Percentiles rank a stretch among this genome's conserved stretches.
Conservation (phyloP, 805 yeast genomes). For the Yarrowia sp. region DNA sequence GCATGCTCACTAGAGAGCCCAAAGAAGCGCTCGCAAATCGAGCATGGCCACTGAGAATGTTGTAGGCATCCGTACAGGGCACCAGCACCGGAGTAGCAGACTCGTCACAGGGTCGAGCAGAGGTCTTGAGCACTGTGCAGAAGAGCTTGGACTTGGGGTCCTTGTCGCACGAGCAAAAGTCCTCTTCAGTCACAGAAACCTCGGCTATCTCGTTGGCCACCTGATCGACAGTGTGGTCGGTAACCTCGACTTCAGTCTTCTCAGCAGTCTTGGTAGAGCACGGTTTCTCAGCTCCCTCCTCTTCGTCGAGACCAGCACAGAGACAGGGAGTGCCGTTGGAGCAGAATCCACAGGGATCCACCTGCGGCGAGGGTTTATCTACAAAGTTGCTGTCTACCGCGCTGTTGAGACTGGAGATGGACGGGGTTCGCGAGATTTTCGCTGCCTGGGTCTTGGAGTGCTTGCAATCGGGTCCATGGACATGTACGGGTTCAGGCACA, state of each 20-base stretch:
- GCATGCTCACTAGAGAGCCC: constrained; percentile 15
- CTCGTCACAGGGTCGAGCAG: constrained; percentile 41
- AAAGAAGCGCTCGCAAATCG: constrained; percentile 3
- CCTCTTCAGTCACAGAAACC: constrained; percentile 19
- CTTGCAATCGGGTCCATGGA: constrained; percentile 31
- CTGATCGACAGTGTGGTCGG: constrained; percentile 9
- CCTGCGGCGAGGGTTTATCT: constrained; percentile 23
- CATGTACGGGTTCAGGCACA: constrained; percentile 17
- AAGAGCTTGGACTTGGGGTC: constrained; percentile 86
- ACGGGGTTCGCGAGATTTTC: constrained; percentile 18
- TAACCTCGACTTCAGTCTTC: constrained; percentile 1
- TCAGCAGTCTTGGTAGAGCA: not conserved
- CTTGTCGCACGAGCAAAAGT: constrained; percentile 42
- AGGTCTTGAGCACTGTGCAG: constrained; percentile 58
- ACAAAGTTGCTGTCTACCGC: constrained; percentile 30
- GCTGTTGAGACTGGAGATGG: constrained; percentile 17
- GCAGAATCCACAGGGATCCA: constrained; percentile 88
- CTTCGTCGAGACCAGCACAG: constrained; percentile 60
- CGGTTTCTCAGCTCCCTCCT: not conserved
- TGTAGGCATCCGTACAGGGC: constrained; percentile 86
- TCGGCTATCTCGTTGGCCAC: constrained; percentile 17
- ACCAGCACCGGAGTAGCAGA: constrained; percentile 54
- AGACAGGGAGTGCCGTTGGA: constrained; percentile 88
- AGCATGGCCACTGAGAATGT: constrained; percentile 73
- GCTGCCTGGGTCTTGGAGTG: constrained; percentile 13